A percentile compares a stretch with the other conserved stretches of the same genome.
phyloP scores from a whole-genome alignment of 1,284 basidiomycete species.

The Cutaneotrichosporon cutaneum region DNA sequence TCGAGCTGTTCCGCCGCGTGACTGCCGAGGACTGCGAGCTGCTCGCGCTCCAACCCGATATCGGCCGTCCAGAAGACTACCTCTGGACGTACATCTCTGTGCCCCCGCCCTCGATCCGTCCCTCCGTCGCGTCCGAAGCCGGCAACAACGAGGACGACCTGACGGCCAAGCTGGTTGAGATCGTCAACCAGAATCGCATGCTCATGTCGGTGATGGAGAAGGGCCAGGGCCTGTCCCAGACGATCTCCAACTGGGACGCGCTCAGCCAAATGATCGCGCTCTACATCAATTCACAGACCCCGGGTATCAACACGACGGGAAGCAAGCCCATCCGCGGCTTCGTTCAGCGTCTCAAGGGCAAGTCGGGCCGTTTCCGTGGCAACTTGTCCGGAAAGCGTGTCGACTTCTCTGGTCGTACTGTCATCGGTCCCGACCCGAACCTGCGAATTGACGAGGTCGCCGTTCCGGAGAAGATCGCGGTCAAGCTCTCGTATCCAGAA shows the following conservation, averaged over 20 bases:
- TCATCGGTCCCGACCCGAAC: slow-evolving; percentile 98
- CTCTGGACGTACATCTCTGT: slow-evolving; percentile 99
- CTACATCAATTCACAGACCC: slow-evolving; percentile 98
- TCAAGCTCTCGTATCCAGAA: slow-evolving; percentile 94
- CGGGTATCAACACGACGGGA: slow-evolving; percentile 78
- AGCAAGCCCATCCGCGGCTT: slow-evolving; percentile 94
- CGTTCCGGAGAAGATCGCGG: slow-evolving; percentile 93
- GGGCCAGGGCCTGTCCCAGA: slow-evolving; percentile 80
- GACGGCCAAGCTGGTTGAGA: slow-evolving; percentile 96
- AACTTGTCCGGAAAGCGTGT: slow-evolving; percentile 99
- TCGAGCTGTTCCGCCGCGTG: slow-evolving; percentile 90
- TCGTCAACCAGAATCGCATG: slow-evolving; percentile 90
- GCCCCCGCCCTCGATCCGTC: slow-evolving; percentile 95
- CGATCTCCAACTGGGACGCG: slow-evolving; percentile 98
- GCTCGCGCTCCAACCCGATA: slow-evolving; percentile 82
- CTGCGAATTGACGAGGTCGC: slow-evolving; percentile 97
- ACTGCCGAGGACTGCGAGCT: slow-evolving; percentile 97
- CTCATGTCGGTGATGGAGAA: slow-evolving; percentile 87
- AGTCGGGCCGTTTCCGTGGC: slow-evolving; percentile 97
- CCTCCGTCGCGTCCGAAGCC: slow-evolving; percentile 94
- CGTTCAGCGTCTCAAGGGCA: slow-evolving; percentile 97
- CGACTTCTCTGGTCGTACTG: slow-evolving; percentile 96
- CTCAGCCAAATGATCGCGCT: slow-evolving; percentile 91
- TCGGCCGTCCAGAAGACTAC: slow-evolving; percentile 93
- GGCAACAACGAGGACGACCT: slow-evolving; percentile 96